phyloP scores from a whole-genome alignment of 768 basidiomycete species.

The Termitomyces sp. region DNA sequence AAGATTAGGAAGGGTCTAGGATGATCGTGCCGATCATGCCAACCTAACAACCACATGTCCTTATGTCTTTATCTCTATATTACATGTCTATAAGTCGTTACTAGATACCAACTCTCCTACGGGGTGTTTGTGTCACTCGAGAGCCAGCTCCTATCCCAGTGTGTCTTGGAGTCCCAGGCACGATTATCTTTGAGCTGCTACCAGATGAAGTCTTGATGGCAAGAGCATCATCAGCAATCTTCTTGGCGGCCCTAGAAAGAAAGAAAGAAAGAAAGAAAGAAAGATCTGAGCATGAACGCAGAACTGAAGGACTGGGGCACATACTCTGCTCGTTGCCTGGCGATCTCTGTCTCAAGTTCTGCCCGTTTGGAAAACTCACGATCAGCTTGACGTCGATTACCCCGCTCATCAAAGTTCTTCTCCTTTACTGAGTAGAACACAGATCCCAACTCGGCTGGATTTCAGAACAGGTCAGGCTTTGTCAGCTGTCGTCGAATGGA shows the following conservation, averaged over 20 bases:
- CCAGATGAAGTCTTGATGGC: constrained; percentile 51
- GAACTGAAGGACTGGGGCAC: constrained; percentile 18
- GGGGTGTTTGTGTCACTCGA: constrained; percentile 72
- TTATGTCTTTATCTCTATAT: not conserved
- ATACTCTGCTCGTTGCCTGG: constrained; percentile 75
- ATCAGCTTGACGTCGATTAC: constrained; percentile 72
- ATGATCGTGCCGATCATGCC: not conserved
- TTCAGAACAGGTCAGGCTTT: not conserved
- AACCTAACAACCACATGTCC: not conserved
- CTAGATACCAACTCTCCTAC: constrained; percentile 67
- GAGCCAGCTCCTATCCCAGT: constrained; percentile 61
- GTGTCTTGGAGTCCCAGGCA: constrained; percentile 79
- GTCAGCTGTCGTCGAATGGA: not conserved
- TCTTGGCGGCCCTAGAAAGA: constrained; percentile 50
- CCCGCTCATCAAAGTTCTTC: constrained; percentile 93
- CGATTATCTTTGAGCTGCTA: constrained; percentile 63
- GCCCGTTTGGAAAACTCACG: constrained; percentile 90
- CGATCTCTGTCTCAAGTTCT: constrained; percentile 91
- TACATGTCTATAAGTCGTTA: constrained; percentile 2
- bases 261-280: not conserved
- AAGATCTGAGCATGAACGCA: not conserved
- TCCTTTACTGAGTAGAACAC: constrained; percentile 98
- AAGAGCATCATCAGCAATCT: constrained; percentile 57
- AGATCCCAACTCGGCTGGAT: constrained; percentile 84
- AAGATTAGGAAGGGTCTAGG: not conserved